Conservation (phyloP, 768 basidiomycete species). For the Russula olivacea region DNA sequence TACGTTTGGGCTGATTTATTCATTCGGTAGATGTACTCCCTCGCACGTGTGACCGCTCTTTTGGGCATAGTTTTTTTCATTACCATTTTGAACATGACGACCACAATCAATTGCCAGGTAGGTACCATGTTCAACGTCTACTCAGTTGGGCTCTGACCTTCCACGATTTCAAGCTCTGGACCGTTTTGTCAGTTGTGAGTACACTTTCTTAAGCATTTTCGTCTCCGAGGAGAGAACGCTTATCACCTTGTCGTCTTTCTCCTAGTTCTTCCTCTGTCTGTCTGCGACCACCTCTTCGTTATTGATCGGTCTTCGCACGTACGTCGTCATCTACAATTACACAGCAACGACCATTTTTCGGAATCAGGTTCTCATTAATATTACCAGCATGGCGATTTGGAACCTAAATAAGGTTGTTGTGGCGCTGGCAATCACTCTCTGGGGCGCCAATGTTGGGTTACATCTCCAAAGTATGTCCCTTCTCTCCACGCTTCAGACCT, state of each 20-base stretch:
- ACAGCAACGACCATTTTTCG: neutral
- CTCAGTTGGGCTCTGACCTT: neutral
- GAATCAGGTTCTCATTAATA: neutral
- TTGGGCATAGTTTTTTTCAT: neutral
- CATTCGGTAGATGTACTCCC: neutral
- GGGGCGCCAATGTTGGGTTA: neutral
- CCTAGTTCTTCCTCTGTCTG: neutral
- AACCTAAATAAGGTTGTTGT: neutral
- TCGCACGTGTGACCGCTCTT: neutral
- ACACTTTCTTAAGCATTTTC: neutral
- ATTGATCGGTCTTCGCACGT: conserved; percentile 7
- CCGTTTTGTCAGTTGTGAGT: neutral
- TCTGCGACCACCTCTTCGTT: neutral
- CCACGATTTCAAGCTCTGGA: neutral
- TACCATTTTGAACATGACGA: neutral
- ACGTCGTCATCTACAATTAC: neutral
- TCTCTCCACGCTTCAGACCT: neutral
- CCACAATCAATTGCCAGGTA: neutral
- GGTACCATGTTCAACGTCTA: neutral
- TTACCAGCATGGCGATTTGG: conserved; percentile 5
- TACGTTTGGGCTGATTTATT: neutral
- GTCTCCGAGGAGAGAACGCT: neutral
- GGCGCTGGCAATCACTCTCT: neutral
- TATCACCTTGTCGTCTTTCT: neutral
- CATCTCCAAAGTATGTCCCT: neutral